Conservation (phyloP, 2,329 filamentous ascomycete genomes). For the Leptographium galeiforme region DNA sequence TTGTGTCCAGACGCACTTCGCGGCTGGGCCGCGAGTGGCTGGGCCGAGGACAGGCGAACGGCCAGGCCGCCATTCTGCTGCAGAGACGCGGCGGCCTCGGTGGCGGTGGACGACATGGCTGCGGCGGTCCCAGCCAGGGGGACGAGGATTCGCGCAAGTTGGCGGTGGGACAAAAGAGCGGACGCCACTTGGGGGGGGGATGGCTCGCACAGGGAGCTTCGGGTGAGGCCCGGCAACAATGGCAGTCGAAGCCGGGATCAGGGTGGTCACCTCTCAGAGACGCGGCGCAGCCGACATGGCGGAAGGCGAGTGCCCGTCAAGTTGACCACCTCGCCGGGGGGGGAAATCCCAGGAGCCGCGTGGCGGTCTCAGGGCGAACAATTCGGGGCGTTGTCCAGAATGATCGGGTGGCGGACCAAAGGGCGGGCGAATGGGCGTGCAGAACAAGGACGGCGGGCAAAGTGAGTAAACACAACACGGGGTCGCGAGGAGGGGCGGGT, state of each 20-base stretch:
- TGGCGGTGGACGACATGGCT: slow-evolving; percentile 14
- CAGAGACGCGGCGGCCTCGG: slow-evolving; percentile 9
- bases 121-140: neutral
- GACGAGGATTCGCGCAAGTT: neutral
- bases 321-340: neutral
- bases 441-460: no score
- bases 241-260: neutral
- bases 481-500: neutral
- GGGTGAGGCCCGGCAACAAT: neutral
- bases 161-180: neutral
- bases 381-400: neutral
- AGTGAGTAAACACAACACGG: no score
- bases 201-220: neutral
- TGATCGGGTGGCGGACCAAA: no score
- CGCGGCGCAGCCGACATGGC: slow-evolving; percentile 1
- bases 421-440: no score
- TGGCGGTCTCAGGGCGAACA: neutral
- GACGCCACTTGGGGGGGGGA: neutral
- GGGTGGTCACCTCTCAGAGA: neutral
- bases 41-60: slow-evolving; percentile 12
- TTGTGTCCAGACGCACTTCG: neutral
- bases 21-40: neutral
- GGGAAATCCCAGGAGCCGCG: neutral
- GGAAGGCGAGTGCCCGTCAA: neutral
- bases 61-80: slow-evolving; percentile 13